Evolutionary conservation across 2,329 filamentous ascomycete genomes (phyloP).

Genomic region (Penicillium sp.): DNA sequence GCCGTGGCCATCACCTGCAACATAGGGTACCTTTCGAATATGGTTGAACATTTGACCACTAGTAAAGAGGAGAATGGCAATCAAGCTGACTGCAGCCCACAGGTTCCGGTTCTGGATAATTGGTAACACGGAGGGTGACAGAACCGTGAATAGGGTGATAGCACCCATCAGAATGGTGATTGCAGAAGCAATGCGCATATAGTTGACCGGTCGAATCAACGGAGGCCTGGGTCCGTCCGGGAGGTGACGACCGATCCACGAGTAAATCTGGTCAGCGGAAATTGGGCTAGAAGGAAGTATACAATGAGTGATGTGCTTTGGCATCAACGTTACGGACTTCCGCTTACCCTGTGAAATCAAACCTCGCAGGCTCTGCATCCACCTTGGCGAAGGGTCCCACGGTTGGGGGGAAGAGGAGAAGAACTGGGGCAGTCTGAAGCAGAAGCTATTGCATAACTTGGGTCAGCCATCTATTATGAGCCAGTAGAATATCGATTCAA

Average conservation of each 20-base stretch:
- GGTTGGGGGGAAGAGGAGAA: conserved; percentile 83
- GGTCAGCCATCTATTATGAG: conserved; percentile 9
- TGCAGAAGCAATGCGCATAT: conserved; percentile 64
- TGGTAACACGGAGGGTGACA: conserved; percentile 74
- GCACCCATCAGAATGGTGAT: conserved; percentile 65
- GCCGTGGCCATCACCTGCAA: conserved; percentile 75
- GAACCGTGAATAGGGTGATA: conserved; percentile 64
- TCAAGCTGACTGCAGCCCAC: conserved; percentile 86
- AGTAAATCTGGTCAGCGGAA: conserved; percentile 70
- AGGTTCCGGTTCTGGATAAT: conserved; percentile 84
- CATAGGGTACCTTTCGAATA: conserved; percentile 92
- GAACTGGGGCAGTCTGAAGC: conserved; percentile 88
- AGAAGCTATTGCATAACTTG: conserved; percentile 58
- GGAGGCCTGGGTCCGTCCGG: conserved; percentile 71
- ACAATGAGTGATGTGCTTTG: conserved; percentile 4
- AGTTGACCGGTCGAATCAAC: conserved; percentile 85
- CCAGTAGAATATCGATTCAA: neutral
- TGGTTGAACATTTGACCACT: conserved; percentile 99
- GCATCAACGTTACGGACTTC: conserved; percentile 7
- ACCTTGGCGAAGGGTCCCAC: conserved; percentile 70
- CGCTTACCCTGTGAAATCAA: conserved; percentile 79
- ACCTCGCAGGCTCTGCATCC: conserved; percentile 66
- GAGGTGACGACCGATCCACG: conserved; percentile 74
- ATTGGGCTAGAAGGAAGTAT: conserved; percentile 53
- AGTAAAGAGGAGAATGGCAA: conserved; percentile 85